These are phyloP conservation scores for Zhuliangozyma parablackwelliae DNA, from an alignment of 1,139 yeast species.

Conservation along the genomic window DNA sequence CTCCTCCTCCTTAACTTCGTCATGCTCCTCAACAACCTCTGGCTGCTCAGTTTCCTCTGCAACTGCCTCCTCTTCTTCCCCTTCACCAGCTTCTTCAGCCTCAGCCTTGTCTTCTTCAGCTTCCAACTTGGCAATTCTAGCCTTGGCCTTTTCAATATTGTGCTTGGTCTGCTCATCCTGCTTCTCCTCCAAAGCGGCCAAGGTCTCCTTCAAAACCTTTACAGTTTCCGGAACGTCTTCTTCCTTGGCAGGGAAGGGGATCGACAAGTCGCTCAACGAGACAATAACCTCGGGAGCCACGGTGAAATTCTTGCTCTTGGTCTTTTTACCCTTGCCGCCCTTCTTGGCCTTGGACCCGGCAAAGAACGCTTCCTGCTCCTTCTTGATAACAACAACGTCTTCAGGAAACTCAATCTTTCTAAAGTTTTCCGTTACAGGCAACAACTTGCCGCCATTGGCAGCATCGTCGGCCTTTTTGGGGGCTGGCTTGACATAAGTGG, in stretches of 20 bases:
- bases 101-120: constrained; percentile 33
- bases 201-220: constrained; percentile 68
- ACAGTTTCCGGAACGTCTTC: constrained; percentile 70
- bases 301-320: constrained; percentile 49
- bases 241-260: constrained; percentile 74
- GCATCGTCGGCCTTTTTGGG: constrained; percentile 17
- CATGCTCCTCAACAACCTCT: constrained; percentile 11
- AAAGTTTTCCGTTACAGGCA: constrained; percentile 25
- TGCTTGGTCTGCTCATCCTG: constrained; percentile 80
- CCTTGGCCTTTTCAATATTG: constrained; percentile 72
- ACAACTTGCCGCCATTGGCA: constrained; percentile 17
- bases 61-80: constrained; percentile 8
- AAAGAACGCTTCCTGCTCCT: constrained; percentile 58
- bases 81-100: constrained; percentile 8
- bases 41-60: constrained; percentile 33
- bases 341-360: constrained; percentile 47
- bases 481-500: constrained; percentile 64
- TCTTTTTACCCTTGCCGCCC: constrained; percentile 38
- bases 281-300: constrained; percentile 81
- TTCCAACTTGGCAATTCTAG: constrained; percentile 64
- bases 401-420: constrained; percentile 58
- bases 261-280: constrained; percentile 70
- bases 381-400: constrained; percentile 60
- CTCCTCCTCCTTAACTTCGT: not conserved
- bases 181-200: constrained; percentile 62